Conservation (phyloP, 2,329 filamentous ascomycete genomes). For the Domatiomyces catenatus region DNA sequence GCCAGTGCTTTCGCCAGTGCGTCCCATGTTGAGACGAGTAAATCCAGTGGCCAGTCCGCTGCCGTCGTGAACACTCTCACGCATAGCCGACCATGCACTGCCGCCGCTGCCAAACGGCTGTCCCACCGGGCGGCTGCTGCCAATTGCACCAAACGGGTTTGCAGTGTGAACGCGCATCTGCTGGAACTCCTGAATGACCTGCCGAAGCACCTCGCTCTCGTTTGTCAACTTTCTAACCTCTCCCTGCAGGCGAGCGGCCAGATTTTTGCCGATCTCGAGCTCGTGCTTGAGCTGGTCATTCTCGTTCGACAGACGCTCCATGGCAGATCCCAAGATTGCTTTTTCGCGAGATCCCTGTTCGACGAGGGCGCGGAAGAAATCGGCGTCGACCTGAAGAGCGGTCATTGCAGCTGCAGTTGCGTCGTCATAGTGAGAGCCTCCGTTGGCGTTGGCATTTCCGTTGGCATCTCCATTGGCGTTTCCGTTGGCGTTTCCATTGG, state of each 20-base stretch:
- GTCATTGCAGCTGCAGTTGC: background rate
- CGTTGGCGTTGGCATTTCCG: too few species aligned
- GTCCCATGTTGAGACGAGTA: too few species aligned
- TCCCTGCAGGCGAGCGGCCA: slow-evolving; percentile 5
- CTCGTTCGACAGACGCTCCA: background rate
- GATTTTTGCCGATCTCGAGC: slow-evolving; percentile 5
- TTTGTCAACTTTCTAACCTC: slow-evolving; percentile 1
- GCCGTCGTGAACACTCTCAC: background rate
- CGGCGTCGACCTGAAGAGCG: background rate
- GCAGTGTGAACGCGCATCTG: background rate
- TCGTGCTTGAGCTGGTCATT: slow-evolving; percentile 5
- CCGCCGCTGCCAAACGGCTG: background rate
- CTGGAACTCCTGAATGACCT: background rate
- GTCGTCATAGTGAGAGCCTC: background rate
- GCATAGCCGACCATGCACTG: background rate
- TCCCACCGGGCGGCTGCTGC: background rate
- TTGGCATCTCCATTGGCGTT: too few species aligned
- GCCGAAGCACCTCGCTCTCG: background rate
- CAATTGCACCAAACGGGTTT: background rate
- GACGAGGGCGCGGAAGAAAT: background rate
- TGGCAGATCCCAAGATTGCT: background rate
- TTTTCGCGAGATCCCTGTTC: background rate
- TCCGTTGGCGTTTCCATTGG: too few species aligned
- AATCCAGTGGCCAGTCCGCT: background rate
- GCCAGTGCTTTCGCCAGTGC: too few species aligned